Base-by-base conservation (phyloP, 495 filamentous ascomycete species). In the Trichoderma orchidacearum region DNA sequence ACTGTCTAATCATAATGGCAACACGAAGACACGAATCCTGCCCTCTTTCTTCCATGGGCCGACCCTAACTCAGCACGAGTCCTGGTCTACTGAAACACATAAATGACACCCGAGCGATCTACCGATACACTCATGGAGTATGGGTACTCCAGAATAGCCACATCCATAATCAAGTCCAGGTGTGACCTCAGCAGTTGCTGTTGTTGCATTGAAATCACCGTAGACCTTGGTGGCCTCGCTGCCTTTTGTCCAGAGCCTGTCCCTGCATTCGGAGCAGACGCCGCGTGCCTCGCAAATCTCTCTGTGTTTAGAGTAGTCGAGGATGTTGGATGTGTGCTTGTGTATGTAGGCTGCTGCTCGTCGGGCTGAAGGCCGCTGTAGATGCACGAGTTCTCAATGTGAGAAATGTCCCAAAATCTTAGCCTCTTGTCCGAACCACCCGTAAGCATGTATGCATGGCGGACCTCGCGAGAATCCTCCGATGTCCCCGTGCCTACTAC, bases 101-200 rank as follows among this genome's bases (percentile, higher is more conserved):
- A 95, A 51, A 97, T 81, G 65, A 92, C 84, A 3, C 94, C 94
- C n/a, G 84, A 85, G 61, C 92, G 78, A 73, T 99, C 94, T 51
- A 84, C 92, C 62, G 85, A 91, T 28, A 97, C 76, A 36, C 87
- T 82, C 90, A 97, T 96, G 8, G 89, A 85, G 69, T 94, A 95
- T 51, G 94, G 94, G 56, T 78, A 76, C 71, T 96, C 88, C 63
- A 99, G 69, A 56, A 97, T 72, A 12, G 86, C 86, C 51, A 96
- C 85, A 73, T 97, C 94, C 59, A 85, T 79, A 56, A 99, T 84
- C 15, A 84, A 81, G 70, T 97, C 94, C 60, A 97, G 62, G 72
- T 99, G 94, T 59, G 81, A 87, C 67, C 83, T 90, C 38, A 93
- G 72, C 41, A 97, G 63, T 68, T 87, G 80, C 68, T 93, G 89